phyloP scores from a whole-genome alignment of 179 eudicot species.

The Spinacia oleracea region DNA sequence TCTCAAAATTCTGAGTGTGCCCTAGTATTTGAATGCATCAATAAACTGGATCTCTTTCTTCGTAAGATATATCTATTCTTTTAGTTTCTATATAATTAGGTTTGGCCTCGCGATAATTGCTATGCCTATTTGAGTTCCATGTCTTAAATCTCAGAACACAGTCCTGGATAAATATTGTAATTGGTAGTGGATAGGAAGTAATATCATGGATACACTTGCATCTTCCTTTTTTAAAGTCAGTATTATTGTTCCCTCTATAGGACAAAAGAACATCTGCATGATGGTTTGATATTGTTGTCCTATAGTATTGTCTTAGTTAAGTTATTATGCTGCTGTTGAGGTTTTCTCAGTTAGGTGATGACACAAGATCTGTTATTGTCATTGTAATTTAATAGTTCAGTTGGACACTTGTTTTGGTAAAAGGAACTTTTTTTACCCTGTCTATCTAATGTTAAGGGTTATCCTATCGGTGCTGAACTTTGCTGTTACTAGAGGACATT shows the following conservation, averaged over 20 bases:
- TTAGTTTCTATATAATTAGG: neutral
- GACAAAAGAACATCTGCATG: neutral
- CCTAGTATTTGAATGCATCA: neutral
- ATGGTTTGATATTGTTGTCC: neutral
- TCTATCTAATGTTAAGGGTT: neutral
- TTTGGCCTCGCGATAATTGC: neutral
- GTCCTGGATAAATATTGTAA: neutral
- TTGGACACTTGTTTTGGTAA: neutral
- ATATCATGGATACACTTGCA: neutral
- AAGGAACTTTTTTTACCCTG: neutral
- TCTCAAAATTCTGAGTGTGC: neutral
- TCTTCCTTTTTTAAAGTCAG: neutral
- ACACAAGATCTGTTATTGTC: neutral
- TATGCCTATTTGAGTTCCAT: neutral
- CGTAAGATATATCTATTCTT: neutral
- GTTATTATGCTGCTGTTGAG: conserved; percentile 1
- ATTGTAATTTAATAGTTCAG: neutral
- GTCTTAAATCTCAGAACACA: neutral
- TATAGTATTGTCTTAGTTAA: neutral
- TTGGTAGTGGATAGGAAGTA: neutral
- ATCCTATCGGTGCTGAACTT: neutral
- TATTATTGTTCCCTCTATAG: neutral
- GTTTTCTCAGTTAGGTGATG: neutral
- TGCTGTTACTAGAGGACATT: neutral
- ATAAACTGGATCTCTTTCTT: neutral